phyloP scores from a whole-genome alignment of 768 basidiomycete genomes.

The Hygrocybe coccinea region DNA sequence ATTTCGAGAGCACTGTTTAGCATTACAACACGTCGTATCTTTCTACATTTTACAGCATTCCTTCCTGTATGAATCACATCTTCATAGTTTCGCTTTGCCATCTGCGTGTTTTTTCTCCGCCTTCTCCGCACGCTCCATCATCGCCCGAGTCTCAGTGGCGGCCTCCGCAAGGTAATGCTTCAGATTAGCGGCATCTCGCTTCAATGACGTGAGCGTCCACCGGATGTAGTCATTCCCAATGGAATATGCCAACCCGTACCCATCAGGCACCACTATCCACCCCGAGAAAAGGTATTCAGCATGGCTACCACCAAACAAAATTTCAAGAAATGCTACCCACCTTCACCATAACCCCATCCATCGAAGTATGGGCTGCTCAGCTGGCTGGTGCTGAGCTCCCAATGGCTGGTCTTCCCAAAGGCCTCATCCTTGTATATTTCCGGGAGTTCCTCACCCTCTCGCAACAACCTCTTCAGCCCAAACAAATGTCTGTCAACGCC shows the following conservation, averaged over 20 bases:
- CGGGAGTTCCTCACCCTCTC: conserved; percentile 67
- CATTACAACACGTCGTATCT: too few relatives aligned
- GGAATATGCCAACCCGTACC: conserved; percentile 87
- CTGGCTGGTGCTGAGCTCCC: conserved; percentile 92
- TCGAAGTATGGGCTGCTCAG: conserved; percentile 76
- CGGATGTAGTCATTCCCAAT: conserved; percentile 81
- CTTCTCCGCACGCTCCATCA: conserved; percentile 66
- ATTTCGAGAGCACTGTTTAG: too few relatives aligned
- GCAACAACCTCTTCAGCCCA: conserved; percentile 80
- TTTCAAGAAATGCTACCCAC: conserved; percentile 37
- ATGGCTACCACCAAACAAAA: conserved; percentile 3
- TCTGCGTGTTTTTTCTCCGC: conserved; percentile 35
- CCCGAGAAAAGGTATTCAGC: conserved; percentile 4
- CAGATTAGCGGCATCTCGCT: conserved; percentile 48
- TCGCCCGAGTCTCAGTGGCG: conserved; percentile 66
- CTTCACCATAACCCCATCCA: conserved; percentile 97
- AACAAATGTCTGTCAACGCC: conserved; percentile 96
- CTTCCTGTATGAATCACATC: neutral
- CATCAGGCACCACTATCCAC: conserved; percentile 74
- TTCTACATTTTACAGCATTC: neutral
- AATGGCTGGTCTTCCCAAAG: conserved; percentile 68
- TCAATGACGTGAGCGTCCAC: conserved; percentile 84
- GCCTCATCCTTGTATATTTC: conserved; percentile 71
- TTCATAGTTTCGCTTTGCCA: conserved; percentile 26
- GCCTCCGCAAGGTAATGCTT: conserved; percentile 75